Percentiles rank a stretch among this genome's conserved stretches.
Evolutionary conservation across 1,284 basidiomycete species (phyloP).

Genomic region (Ceratobasidium sp.): DNA sequence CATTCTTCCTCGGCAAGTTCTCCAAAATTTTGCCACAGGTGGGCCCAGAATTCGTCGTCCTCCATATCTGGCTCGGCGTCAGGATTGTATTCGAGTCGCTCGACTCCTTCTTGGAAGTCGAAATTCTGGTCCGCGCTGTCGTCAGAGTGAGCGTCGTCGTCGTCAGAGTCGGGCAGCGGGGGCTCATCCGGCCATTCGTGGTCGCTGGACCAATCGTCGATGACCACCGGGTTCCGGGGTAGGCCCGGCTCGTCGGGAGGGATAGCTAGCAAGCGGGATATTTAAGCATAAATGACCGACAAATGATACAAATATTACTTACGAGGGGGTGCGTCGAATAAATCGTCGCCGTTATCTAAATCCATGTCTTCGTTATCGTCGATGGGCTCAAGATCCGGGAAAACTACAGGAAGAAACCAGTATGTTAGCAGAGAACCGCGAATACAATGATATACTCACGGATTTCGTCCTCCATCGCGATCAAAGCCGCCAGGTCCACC

Average conservation of each 20-base stretch:
- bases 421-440: too few relatives aligned
- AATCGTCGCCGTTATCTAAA: not conserved
- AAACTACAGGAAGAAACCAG: not conserved
- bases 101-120: not conserved
- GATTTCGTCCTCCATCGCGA: not conserved
- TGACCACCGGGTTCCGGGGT: not conserved
- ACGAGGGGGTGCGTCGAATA: not conserved
- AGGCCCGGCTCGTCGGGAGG: not conserved
- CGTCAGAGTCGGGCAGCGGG: too few relatives aligned
- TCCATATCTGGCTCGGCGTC: conserved; percentile 5
- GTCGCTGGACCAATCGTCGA: not conserved
- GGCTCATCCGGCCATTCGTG: not conserved
- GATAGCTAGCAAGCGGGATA: not conserved
- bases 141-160: not conserved
- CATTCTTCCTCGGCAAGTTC: conserved; percentile 19
- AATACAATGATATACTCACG: not conserved
- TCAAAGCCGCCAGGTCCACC: not conserved
- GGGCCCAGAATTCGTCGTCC: conserved; percentile 1
- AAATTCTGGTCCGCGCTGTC: not conserved
- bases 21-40: not conserved
- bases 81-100: not conserved
- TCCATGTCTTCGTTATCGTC: not conserved
- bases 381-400: not conserved
- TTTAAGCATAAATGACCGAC: not conserved
- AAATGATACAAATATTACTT: not conserved